A percentile compares a stretch with the other conserved stretches of the same genome.
Conservation (phyloP, 2,329 filamentous ascomycete species). For the Xylariomycetidae sp. region DNA sequence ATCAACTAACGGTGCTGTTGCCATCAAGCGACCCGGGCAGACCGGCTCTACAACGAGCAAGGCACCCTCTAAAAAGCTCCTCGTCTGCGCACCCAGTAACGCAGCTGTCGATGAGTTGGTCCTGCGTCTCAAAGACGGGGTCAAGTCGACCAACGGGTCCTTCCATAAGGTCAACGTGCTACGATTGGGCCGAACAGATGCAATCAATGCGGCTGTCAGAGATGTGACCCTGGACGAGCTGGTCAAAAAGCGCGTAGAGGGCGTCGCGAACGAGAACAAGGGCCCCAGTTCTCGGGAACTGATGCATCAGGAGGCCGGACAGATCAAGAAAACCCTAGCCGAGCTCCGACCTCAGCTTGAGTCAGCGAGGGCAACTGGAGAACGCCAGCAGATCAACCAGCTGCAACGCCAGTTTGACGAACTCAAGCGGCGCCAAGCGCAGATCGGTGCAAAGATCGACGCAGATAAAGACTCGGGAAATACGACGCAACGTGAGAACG, state of each 20-base stretch:
- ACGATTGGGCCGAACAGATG: slow-evolving; percentile 83
- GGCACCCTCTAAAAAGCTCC: slow-evolving; percentile 66
- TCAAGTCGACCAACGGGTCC: slow-evolving; percentile 70
- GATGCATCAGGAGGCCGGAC: slow-evolving; percentile 56
- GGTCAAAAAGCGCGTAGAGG: slow-evolving; percentile 66
- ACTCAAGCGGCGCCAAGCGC: slow-evolving; percentile 68
- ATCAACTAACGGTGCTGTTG: slow-evolving; percentile 34
- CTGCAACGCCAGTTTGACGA: slow-evolving; percentile 73
- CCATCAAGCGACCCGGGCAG: slow-evolving; percentile 35
- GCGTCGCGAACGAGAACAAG: slow-evolving; percentile 51
- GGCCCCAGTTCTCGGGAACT: slow-evolving; percentile 51
- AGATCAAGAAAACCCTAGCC: slow-evolving; percentile 70
- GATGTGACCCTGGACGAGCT: slow-evolving; percentile 93
- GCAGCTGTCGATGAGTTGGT: slow-evolving; percentile 96
- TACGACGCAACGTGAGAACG: slow-evolving; percentile 72
- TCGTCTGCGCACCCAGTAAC: slow-evolving; percentile 98
- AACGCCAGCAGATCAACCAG: slow-evolving; percentile 41
- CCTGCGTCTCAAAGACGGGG: slow-evolving; percentile 79
- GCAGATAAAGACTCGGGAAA: slow-evolving; percentile 81
- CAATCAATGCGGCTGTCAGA: slow-evolving; percentile 80
- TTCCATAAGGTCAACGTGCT: slow-evolving; percentile 77
- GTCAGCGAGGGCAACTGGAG: slow-evolving; percentile 51
- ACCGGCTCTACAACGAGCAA: slow-evolving; percentile 27
- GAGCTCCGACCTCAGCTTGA: slow-evolving; percentile 68
- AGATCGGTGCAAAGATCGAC: slow-evolving; percentile 79